phyloP scores from a whole-genome alignment of 1,284 basidiomycete species.

The Trichosporon ovoides region DNA sequence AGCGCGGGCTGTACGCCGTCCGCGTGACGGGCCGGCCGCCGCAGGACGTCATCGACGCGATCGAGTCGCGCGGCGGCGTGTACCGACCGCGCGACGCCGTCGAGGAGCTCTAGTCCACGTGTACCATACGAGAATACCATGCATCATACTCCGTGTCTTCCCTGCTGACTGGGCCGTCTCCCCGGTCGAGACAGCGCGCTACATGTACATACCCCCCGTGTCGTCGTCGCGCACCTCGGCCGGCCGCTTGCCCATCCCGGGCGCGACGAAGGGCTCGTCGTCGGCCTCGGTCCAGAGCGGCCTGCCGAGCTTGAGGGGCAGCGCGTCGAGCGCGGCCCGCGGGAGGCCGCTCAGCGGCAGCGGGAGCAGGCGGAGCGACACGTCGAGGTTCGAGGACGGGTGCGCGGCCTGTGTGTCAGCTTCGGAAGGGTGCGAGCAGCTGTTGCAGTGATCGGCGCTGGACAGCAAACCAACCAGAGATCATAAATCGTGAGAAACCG shows the following conservation, averaged over 20 bases:
- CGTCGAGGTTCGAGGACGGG: slow-evolving; percentile 19
- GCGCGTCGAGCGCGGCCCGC: slow-evolving; percentile 10
- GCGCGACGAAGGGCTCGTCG: slow-evolving; percentile 34
- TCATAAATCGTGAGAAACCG: too few species aligned
- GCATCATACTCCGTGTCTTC: neutral
- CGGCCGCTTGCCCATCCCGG: slow-evolving; percentile 29
- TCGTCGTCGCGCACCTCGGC: slow-evolving; percentile 16
- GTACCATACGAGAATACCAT: slow-evolving; percentile 5
- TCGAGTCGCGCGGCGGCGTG: slow-evolving; percentile 38
- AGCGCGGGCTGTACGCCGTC: slow-evolving; percentile 79
- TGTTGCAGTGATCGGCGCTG: too few species aligned
- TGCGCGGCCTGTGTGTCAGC: slow-evolving; percentile 27
- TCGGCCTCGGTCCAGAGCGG: slow-evolving; percentile 36
- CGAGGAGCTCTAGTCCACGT: slow-evolving; percentile 28
- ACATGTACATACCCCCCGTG: slow-evolving; percentile 35
- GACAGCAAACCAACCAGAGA: too few species aligned
- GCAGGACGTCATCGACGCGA: slow-evolving; percentile 67
- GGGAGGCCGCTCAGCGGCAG: slow-evolving; percentile 32
- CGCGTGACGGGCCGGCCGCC: slow-evolving; percentile 80
- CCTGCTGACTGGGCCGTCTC: too few species aligned
- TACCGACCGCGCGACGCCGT: slow-evolving; percentile 42
- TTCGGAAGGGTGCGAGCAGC: too few species aligned
- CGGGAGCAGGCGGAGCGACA: slow-evolving; percentile 30
- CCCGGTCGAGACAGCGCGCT: neutral
- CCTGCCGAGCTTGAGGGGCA: neutral